Percentiles rank a stretch among this genome's conserved stretches.
Conservation (phyloP, 164 flowering plant species). For the Cinnamomum micranthum region DNA sequence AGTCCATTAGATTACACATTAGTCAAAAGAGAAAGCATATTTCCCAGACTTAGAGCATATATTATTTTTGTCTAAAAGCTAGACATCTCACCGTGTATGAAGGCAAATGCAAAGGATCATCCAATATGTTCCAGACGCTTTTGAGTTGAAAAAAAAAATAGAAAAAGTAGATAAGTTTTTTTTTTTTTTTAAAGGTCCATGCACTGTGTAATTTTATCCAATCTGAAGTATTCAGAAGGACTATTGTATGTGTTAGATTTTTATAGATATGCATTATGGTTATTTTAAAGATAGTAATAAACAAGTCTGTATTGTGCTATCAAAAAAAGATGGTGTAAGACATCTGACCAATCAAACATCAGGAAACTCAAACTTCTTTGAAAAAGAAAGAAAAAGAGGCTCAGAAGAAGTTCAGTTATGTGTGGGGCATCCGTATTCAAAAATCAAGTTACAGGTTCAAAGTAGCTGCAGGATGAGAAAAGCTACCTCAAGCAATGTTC, state of each 20-base stretch:
- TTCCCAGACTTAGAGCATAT: too few species aligned
- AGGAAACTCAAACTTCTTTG: neutral
- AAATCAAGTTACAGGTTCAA: too few species aligned
- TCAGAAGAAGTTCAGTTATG: neutral
- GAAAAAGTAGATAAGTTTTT: too few species aligned
- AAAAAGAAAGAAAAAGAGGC: neutral
- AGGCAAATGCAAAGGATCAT: too few species aligned
- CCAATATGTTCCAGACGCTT: too few species aligned
- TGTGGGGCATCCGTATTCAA: neutral
- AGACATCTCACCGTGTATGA: neutral
- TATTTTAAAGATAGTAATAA: neutral
- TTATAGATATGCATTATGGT: neutral
- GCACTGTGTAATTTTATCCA: too few species aligned
- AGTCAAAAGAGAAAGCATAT: neutral
- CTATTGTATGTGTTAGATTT: too few species aligned
- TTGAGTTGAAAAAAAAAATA: too few species aligned
- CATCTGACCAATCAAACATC: neutral
- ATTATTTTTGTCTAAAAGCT: neutral
- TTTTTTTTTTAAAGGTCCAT: too few species aligned
- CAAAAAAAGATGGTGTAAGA: neutral
- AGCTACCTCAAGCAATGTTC: neutral
- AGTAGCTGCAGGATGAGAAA: neutral
- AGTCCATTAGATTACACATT: neutral
- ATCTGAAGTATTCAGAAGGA: too few species aligned
- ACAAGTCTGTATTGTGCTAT: neutral